A percentile compares a stretch with the other conserved stretches of the same genome.
phyloP scores from a whole-genome alignment of 2,329 filamentous ascomycete species.

The Phyllosticta paracitricarpa region DNA sequence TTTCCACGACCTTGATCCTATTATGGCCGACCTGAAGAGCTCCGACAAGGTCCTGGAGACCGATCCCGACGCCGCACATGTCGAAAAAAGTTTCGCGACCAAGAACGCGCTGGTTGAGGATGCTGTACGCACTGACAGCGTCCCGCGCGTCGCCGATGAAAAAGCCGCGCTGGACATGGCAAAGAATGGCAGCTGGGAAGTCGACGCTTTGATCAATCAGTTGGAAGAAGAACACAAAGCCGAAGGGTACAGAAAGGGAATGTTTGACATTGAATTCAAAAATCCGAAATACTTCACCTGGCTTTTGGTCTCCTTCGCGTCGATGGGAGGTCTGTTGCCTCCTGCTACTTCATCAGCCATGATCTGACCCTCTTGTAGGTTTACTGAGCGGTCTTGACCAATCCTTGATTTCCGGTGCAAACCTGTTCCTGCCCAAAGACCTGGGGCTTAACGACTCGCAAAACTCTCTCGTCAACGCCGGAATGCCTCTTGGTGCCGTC shows the following conservation, averaged over 20 bases:
- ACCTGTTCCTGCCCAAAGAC: slow-evolving; percentile 53
- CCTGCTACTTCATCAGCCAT: too few species aligned
- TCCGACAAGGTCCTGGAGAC: slow-evolving; percentile 1
- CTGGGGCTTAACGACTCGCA: slow-evolving; percentile 45
- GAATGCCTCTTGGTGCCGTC: slow-evolving; percentile 63
- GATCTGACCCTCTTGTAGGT: not conserved
- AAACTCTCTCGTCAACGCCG: slow-evolving; percentile 58
- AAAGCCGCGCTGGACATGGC: slow-evolving; percentile 9
- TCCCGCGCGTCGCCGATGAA: slow-evolving; percentile 1
- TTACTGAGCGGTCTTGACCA: slow-evolving; percentile 64
- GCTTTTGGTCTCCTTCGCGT: slow-evolving; percentile 60
- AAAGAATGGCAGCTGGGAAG: slow-evolving; percentile 27
- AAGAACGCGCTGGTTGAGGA: slow-evolving; percentile 3
- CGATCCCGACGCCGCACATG: slow-evolving; percentile 1
- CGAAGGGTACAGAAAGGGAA: slow-evolving; percentile 27
- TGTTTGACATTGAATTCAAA: slow-evolving; percentile 48
- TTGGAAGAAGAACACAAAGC: slow-evolving; percentile 30
- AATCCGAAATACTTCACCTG: slow-evolving; percentile 58
- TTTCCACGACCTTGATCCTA: not conserved
- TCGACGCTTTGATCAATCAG: slow-evolving; percentile 34
- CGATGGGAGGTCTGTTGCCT: slow-evolving; percentile 49
- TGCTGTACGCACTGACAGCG: slow-evolving; percentile 4
- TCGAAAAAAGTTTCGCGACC: slow-evolving; percentile 3
- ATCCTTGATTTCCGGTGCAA: slow-evolving; percentile 61
- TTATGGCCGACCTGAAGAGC: slow-evolving; percentile 4